Evolutionary conservation across 345 rosid genomes (phyloP), one percentile per base, ranked within the genome.

Genomic region (Dipteronia dyeriana): DNA sequence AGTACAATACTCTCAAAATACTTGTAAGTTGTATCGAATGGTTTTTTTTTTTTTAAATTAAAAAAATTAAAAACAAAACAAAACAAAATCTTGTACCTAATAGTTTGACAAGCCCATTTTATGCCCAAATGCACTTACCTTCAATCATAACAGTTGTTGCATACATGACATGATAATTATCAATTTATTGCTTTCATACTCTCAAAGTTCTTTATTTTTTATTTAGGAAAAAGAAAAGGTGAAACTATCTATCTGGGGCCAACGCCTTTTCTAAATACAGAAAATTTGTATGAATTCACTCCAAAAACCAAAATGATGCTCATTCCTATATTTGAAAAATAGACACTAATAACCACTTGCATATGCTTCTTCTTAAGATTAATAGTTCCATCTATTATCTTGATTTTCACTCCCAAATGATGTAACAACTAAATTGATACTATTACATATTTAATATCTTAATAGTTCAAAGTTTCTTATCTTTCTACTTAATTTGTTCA

Each of bases 101-200:
- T 31, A 22, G 23, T 49, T 57, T 62, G 85, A 71, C 38, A 68
- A 56, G 43, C 70, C 65, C 80, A 73, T 81, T 78, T 74, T 77
- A 49, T 77, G 85, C 72, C 83, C 60, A 83, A 79, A 75, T 83
- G 47, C 86, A 76, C 62, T 43, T 64, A 3, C 22, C 51, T 14
- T 16, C 75, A 61, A 74, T 39, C 45, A 71, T 64, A 76, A 74
- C 45, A 54, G 66, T 51, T 57, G 72, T 75, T 73, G 47, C 70
- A 66, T 74, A 34, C 38, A 13, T 62, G 59, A 34, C 68, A 66
- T 19, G 12, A 41, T 62, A 19, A 61, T 8, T 19, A 16, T 74
- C 69, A 63, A 74, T 63, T 74, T 47, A 63, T 10, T 62, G 45
- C 13, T 45, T 62, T 74, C 17, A 25, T 59, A 34, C 38, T 34